Percentiles rank a stretch among this genome's conserved stretches.
phyloP scores from a whole-genome alignment of 176 grass and related monocot genomes.

The Typha latifolia region DNA sequence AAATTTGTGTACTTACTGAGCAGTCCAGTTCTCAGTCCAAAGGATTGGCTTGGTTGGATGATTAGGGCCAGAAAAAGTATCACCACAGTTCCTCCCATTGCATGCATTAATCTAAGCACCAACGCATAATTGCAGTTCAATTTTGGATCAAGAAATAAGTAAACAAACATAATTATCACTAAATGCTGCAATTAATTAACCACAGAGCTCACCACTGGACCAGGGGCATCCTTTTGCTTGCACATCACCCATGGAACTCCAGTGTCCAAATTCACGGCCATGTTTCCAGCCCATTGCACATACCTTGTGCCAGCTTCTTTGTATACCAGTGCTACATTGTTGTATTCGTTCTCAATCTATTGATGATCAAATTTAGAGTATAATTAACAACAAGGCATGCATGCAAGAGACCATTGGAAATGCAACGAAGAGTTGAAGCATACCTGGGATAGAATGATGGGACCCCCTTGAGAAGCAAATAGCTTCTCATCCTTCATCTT shows the following conservation, averaged over 20 bases:
- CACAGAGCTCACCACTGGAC: conserved; percentile 50
- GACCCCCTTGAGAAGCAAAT: conserved; percentile 77
- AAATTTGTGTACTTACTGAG: conserved; percentile 48
- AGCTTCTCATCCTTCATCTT: conserved; percentile 76
- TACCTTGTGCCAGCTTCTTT: conserved; percentile 50
- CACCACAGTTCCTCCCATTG: conserved; percentile 94
- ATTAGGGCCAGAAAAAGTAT: conserved; percentile 36
- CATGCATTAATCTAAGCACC: conserved; percentile 66
- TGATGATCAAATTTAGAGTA: not conserved
- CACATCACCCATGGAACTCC: conserved; percentile 90
- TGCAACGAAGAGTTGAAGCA: not conserved
- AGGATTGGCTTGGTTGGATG: conserved; percentile 57
- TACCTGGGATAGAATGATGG: conserved; percentile 87
- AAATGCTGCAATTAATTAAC: not conserved
- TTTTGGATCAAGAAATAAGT: not conserved
- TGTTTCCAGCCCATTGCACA: conserved; percentile 54
- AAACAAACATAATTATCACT: not conserved
- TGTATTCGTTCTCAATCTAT: conserved; percentile 95
- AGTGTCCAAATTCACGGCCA: conserved; percentile 31
- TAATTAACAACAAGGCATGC: not conserved
- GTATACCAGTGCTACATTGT: conserved; percentile 38
- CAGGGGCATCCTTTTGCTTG: conserved; percentile 77
- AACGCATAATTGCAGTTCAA: not conserved
- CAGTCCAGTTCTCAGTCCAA: conserved; percentile 97
- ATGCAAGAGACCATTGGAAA: not conserved